A percentile compares a stretch with the other conserved stretches of the same genome.
phyloP scores from a whole-genome alignment of 2,329 filamentous ascomycete genomes.

The Fusarium poae region DNA sequence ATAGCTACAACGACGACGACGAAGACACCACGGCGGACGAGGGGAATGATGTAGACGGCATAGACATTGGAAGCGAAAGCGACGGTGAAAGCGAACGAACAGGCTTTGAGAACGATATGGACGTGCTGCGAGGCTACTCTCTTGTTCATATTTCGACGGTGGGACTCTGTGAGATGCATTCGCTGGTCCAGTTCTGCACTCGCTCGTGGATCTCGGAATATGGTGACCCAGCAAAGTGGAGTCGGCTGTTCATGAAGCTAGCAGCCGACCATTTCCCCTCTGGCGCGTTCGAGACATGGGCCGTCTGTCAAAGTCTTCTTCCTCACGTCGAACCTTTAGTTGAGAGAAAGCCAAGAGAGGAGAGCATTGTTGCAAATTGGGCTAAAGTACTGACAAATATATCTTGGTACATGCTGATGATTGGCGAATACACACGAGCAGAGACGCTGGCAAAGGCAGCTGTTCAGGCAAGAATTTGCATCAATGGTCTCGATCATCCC shows the following conservation, averaged over 20 bases:
- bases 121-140: neutral
- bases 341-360: neutral
- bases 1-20: neutral
- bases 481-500: neutral
- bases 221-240: neutral
- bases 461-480: neutral
- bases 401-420: neutral
- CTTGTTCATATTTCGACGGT: neutral
- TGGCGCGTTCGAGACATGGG: neutral
- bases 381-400: neutral
- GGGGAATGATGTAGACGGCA: neutral
- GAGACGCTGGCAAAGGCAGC: neutral
- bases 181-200: slow-evolving; percentile 12
- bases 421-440: neutral
- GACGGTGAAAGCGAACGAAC: no score
- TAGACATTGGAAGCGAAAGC: neutral
- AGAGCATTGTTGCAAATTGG: neutral
- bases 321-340: neutral
- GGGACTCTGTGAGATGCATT: neutral
- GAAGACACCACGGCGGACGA: neutral
- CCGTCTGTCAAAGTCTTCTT: neutral
- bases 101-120: neutral
- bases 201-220: neutral
- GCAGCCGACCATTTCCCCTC: neutral
- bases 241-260: neutral